phyloP scores from a whole-genome alignment of 1,284 basidiomycete genomes.

The Cutaneotrichosporon curvatum region DNA sequence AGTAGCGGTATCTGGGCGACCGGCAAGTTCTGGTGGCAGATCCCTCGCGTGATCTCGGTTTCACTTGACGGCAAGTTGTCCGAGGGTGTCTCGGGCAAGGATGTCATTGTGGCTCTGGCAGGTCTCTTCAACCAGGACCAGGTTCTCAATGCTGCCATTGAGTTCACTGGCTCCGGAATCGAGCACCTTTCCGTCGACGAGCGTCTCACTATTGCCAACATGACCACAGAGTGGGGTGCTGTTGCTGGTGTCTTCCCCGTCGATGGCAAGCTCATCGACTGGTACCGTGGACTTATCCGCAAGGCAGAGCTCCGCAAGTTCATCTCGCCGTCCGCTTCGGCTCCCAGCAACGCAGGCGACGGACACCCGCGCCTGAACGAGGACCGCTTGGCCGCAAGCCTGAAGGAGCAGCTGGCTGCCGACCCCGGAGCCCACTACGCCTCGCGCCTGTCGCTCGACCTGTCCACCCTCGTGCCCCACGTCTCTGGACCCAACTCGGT shows the following conservation, averaged over 20 bases:
- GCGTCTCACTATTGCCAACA: slow-evolving; percentile 89
- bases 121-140: slow-evolving; percentile 96
- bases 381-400: slow-evolving; percentile 61
- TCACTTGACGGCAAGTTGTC: slow-evolving; percentile 76
- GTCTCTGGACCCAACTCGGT: slow-evolving; percentile 97
- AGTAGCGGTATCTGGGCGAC: slow-evolving; percentile 89
- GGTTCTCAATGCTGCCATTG: slow-evolving; percentile 95
- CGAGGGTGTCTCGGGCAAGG: slow-evolving; percentile 92
- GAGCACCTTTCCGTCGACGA: slow-evolving; percentile 77
- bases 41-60: slow-evolving; percentile 92
- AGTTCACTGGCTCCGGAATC: slow-evolving; percentile 94
- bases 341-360: slow-evolving; percentile 25
- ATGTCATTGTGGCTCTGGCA: slow-evolving; percentile 95
- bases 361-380: slow-evolving; percentile 82
- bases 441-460: slow-evolving; percentile 83
- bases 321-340: slow-evolving; percentile 37
- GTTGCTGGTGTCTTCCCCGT: slow-evolving; percentile 93
- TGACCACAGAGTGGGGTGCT: slow-evolving; percentile 99
- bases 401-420: slow-evolving; percentile 56
- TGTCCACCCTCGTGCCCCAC: slow-evolving; percentile 88
- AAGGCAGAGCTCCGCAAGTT: slow-evolving; percentile 77
- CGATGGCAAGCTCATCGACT: slow-evolving; percentile 70
- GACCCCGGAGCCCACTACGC: slow-evolving; percentile 78
- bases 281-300: slow-evolving; percentile 77
- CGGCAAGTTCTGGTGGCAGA: slow-evolving; percentile 99